Base-by-base conservation (phyloP, 1,284 basidiomycete species). In the Apiotrichum akiyoshidainum region DNA sequence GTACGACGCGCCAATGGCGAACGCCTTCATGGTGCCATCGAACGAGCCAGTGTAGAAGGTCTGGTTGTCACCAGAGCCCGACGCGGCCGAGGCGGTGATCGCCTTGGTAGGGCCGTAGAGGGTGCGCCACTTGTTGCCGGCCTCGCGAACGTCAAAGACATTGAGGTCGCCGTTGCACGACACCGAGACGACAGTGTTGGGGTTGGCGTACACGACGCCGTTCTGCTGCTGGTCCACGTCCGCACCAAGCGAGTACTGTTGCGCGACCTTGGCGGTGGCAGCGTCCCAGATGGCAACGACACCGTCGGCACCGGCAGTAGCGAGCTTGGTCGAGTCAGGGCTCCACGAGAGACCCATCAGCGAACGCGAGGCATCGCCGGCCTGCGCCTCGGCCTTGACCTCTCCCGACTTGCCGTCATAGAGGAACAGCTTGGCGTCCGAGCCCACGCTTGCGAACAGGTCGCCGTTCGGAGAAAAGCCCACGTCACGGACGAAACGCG, bases 331-430 rank as follows among this genome's bases (percentile, higher is more conserved):
- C 73, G 85, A 87, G 68, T 92, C 87, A 1, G 85, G 83, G 59
- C 83, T 84, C 90, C 90, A 93, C 31, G 85, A 83, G 56, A 81
- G 84, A 16, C 86, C 88, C 84, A 86, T 89, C 37, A 46, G 83
- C 88, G 71, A 73, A 51, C 89, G 64, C 9, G 63, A 50, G 22
- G 66, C 69, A 1, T 52, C 88, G 68, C 85, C 85, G 17, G 68
- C 70, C 26, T 31, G 26, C 46, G 91, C 73, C 68, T 90, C 87
- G 21, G 81, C 83, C 52, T 89, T 68, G 10, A 86, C 86, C 40
- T 96, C 91, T 2, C 93, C 94, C 4, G 85, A 87, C 77, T 89
- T 87, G 34, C 95, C 96, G 65, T 97, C 92, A 74, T 96, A 98
- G 21, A 99, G 68, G 79, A 96, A 90, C 16, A 83, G 80, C 79